phyloP scores from a whole-genome alignment of 176 grass and related monocot genomes.

The Paspalum notatum region DNA sequence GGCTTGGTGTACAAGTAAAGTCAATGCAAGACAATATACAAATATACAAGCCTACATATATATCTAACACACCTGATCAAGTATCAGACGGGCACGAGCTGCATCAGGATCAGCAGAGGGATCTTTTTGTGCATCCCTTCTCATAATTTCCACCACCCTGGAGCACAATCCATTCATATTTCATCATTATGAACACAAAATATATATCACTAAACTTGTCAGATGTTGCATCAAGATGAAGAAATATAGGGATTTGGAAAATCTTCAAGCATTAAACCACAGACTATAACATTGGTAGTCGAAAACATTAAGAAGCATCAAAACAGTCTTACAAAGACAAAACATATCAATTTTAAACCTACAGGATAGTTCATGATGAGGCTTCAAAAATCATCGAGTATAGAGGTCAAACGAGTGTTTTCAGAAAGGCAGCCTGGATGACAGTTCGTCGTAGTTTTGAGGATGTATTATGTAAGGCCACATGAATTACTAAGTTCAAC shows the following conservation, averaged over 20 bases:
- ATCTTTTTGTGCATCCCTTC: constrained; percentile 77
- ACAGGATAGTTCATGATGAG: neutral
- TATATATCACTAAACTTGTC: neutral
- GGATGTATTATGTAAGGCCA: neutral
- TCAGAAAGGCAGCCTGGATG: neutral
- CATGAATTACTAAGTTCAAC: neutral
- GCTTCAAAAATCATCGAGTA: neutral
- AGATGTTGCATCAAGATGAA: constrained; percentile 31
- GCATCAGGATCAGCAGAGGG: constrained; percentile 61
- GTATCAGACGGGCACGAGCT: constrained; percentile 64
- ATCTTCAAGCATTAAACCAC: neutral
- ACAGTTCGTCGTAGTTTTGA: neutral
- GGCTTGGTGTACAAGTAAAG: too few relatives aligned
- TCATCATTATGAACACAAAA: neutral
- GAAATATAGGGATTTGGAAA: constrained; percentile 18
- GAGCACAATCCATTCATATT: constrained; percentile 23
- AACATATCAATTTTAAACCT: constrained; percentile 3
- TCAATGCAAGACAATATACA: too few relatives aligned
- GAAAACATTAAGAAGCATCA: constrained; percentile 16
- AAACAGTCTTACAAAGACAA: constrained; percentile 9
- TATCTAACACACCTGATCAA: constrained; percentile 89
- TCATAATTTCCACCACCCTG: constrained; percentile 93
- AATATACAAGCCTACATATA: too few relatives aligned
- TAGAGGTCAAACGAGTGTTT: constrained; percentile 15
- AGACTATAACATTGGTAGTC: neutral